Evolutionary conservation across 1,284 basidiomycete genomes (phyloP).

Genomic region (Lentinula novae-zelandiae): DNA sequence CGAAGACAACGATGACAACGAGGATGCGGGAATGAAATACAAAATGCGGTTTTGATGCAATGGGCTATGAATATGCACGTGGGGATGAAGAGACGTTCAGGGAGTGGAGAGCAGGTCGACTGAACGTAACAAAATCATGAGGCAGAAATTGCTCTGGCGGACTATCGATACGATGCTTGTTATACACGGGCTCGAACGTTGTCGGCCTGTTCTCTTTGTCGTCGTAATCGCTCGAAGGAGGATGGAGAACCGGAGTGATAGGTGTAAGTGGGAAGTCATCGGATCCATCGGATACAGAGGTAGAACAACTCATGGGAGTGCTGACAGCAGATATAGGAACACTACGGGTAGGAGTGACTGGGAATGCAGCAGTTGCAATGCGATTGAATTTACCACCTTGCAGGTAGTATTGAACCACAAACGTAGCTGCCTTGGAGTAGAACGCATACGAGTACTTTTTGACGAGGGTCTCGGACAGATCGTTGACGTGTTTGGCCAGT

Average conservation of each 20-base stretch:
- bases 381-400: conserved; percentile 68
- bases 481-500: conserved; percentile 81
- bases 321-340: conserved; percentile 41
- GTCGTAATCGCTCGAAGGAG: conserved; percentile 47
- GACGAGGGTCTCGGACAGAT: conserved; percentile 89
- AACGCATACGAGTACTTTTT: conserved; percentile 97
- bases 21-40: conserved; percentile 15
- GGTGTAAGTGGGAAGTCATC: conserved; percentile 82
- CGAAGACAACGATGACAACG: conserved; percentile 23
- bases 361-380: conserved; percentile 48
- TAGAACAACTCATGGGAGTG: conserved; percentile 71
- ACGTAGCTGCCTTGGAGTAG: conserved; percentile 91
- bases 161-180: conserved; percentile 63
- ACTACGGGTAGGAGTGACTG: conserved; percentile 67
- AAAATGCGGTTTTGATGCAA: conserved; percentile 16
- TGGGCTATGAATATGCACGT: conserved; percentile 55
- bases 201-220: conserved; percentile 78
- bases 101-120: conserved; percentile 69
- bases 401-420: conserved; percentile 90
- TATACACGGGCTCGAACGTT: conserved; percentile 64
- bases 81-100: conserved; percentile 58
- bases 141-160: conserved; percentile 73
- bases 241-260: conserved; percentile 52
- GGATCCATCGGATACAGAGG: conserved; percentile 67
- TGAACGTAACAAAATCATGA: conserved; percentile 73